Percentiles rank a stretch among this genome's conserved stretches.
Conservation (phyloP, 345 rosid genomes). For the Litchi chinensis region DNA sequence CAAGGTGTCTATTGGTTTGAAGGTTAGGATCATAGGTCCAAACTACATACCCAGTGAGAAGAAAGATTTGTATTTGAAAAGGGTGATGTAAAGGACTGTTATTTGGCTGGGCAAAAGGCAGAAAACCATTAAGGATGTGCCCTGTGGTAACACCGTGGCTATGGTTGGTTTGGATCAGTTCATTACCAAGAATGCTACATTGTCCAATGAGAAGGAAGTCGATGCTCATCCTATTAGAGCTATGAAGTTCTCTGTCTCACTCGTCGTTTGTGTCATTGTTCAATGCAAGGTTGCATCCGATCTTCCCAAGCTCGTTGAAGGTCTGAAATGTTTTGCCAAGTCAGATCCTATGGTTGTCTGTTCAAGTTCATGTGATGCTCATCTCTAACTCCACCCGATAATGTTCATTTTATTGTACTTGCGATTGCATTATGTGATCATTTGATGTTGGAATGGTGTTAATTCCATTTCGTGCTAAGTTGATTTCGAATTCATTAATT, state of each 20-base stretch:
- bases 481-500: too few relatives aligned
- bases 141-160: constrained; percentile 88
- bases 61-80: constrained; percentile 67
- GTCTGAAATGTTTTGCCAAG: constrained; percentile 78
- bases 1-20: constrained; percentile 68
- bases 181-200: constrained; percentile 79
- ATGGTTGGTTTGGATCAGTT: constrained; percentile 81
- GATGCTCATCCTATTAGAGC: constrained; percentile 93
- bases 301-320: constrained; percentile 89
- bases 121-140: constrained; percentile 84
- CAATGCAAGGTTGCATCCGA: constrained; percentile 89
- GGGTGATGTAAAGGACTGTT: constrained; percentile 78
- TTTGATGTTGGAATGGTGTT: too few relatives aligned
- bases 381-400: too few relatives aligned
- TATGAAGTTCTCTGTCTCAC: constrained; percentile 88
- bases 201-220: constrained; percentile 74
- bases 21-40: constrained; percentile 93
- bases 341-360: constrained; percentile 93
- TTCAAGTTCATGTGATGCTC: too few relatives aligned
- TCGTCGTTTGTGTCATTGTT: constrained; percentile 87
- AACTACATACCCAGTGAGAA: constrained; percentile 81
- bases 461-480: too few relatives aligned
- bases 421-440: too few relatives aligned
- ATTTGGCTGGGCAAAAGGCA: constrained; percentile 93
- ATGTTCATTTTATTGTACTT: too few relatives aligned